Base-by-base conservation (phyloP, 805 yeast genomes). In the Wickerhamomyces bisporus region DNA sequence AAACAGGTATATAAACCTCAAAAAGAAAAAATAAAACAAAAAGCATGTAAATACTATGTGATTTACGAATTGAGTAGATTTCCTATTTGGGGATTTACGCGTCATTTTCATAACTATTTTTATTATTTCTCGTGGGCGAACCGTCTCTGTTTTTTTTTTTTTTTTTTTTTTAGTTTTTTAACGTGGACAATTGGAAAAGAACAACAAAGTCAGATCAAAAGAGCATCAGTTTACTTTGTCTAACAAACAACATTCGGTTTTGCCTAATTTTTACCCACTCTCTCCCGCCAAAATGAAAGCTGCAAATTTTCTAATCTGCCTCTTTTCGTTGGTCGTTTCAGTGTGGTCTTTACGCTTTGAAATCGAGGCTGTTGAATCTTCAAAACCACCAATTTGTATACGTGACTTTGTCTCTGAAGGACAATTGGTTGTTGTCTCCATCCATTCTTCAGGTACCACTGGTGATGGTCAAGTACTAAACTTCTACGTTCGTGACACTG, bases 391-490 rank as follows among this genome's bases (percentile, higher is more conserved):
- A 26, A 76, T 81, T 41, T 93, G 98, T 69, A 75, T 93, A 48
- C 85, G 98, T 60, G 97, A 93, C 61, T 91, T 91, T 57, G 94
- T 86, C 39, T 67, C 75, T 34, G 84, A 79, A 49, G 89, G 87
- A 41, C 91, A 86, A 58, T 64, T 89, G 48, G 98, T 91, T 20
- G 96, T 91, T 32, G 85, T 89, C 41, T 82, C 81, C 48, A 74
- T 87, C 52, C 73, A 77, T 43, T 74, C 95, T 9, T 70, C 75
- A 49, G 98, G 98, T 26, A 57, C 68, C 36, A 65, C 66, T 41
- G 93, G 93, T 26, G 98, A 93, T 62, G 98, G 98, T 26, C 98
- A 93, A 65, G 64, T 66, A 33, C 71, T 93, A 56, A 75, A 75
- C 48, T 66, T 91, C 42, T 61, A 60, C 47, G 81, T 87, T 47